Base-by-base conservation (phyloP, 345 rosid species). In the Syzygium aqueum region DNA sequence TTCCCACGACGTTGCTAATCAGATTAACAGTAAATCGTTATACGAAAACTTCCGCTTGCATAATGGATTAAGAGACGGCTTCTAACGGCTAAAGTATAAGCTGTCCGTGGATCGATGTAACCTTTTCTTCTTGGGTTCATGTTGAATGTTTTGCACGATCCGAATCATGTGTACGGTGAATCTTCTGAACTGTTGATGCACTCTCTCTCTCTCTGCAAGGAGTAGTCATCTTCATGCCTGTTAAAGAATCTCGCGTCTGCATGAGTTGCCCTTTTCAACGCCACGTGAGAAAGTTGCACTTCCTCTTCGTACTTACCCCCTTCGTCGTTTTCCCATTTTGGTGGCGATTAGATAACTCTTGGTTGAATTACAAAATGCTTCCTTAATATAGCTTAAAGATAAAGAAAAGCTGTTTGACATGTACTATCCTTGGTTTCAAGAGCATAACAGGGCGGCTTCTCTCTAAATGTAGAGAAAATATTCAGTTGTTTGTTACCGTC, bases 181-280 rank as follows among this genome's bases (percentile, higher is more conserved):
- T 73, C 49, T 73, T 73, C 80, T 19, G 77, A 17, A 33, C 25
- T 40, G 80, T 12, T 40, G 80, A 19, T 19, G 13, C 80, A 9
- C 80, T 10, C 46, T 73, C 25, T 73, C 78, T 67, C 46, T 67
- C 46, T 14, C 80, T 33, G 4, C 5, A 73, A 73, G 80, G 80
- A 73, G 80, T 73, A 9, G 80, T 73, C 80, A 2, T 37, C 14
- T 37, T 19, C 43, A 84, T 87, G 77, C 84, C 84, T 9, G 80
- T 5, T 19, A 49, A 67, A 65, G 59, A 22, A 77, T 82, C 80
- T 25, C 73, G 89, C 90, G 91, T 93, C 90, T 89, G 93, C 90
- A 85, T 90, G 92, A 89, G 90, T 87, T 90, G 93, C 50, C 90
- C 90, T 88, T 93, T 89, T 90, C 94, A 90, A 84, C 86, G 49